Conservation (phyloP, 768 basidiomycete species). For the Auriscalpium orientale region DNA sequence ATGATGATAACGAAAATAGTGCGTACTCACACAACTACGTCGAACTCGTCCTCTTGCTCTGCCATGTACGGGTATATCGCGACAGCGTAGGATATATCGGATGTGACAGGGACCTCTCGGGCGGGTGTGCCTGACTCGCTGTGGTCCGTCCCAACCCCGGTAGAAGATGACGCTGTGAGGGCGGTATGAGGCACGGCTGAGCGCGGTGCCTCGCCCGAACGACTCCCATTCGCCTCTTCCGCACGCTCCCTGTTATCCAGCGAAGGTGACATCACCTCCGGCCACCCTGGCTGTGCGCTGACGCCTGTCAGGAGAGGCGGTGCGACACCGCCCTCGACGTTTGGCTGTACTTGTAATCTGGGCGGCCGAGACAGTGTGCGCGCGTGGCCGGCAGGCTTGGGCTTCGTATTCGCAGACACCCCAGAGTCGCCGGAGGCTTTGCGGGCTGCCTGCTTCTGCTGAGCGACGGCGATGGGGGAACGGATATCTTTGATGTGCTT, state of each 20-base stretch:
- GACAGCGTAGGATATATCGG: constrained; percentile 84
- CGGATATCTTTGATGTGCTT: constrained; percentile 96
- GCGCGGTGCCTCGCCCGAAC: constrained; percentile 18
- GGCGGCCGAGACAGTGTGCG: constrained; percentile 45
- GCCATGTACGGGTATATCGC: constrained; percentile 99
- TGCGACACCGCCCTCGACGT: constrained; percentile 36
- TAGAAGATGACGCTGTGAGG: constrained; percentile 15
- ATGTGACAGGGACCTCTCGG: constrained; percentile 25
- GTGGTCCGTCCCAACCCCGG: constrained; percentile 22
- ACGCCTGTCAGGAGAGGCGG: constrained; percentile 48
- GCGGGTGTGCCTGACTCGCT: constrained; percentile 17
- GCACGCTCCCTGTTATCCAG: constrained; percentile 33
- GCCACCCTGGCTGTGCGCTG: constrained; percentile 64
- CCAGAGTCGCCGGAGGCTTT: constrained; percentile 48
- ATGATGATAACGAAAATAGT: constrained; percentile 9
- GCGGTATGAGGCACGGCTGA: constrained; percentile 30
- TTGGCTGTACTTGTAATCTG: constrained; percentile 56
- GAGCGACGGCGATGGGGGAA: constrained; percentile 93
- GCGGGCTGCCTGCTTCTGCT: constrained; percentile 89
- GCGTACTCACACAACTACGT: constrained; percentile 81
- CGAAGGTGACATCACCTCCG: constrained; percentile 60
- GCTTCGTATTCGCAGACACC: constrained; percentile 16
- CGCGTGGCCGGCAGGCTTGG: constrained; percentile 29
- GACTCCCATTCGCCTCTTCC: constrained; percentile 30
- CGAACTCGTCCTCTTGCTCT: constrained; percentile 97